phyloP scores from a whole-genome alignment of 306 rosid genomes.

The Coriaria nepalensis region DNA sequence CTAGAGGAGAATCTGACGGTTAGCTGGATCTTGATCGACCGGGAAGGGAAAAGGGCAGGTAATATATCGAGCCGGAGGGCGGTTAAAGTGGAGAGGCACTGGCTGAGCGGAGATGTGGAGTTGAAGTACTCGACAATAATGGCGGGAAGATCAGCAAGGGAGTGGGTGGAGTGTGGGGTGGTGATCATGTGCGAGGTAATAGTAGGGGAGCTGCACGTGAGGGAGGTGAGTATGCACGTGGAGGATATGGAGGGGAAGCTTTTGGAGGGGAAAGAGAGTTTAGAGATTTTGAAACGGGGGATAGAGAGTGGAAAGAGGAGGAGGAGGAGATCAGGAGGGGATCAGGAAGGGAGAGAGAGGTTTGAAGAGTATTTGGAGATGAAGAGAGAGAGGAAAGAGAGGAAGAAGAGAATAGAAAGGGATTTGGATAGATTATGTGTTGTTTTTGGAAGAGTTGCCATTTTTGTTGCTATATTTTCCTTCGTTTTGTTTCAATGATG shows the following conservation, averaged over 20 bases:
- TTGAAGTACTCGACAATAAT: slow-evolving; percentile 30
- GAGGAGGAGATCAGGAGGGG: slow-evolving; percentile 6
- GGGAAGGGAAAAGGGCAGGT: slow-evolving; percentile 32
- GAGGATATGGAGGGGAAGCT: slow-evolving; percentile 66
- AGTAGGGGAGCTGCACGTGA: slow-evolving; percentile 37
- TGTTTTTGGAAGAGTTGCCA: slow-evolving; percentile 14
- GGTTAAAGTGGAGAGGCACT: slow-evolving; percentile 38
- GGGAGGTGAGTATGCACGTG: slow-evolving; percentile 46
- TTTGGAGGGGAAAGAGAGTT: slow-evolving; percentile 47
- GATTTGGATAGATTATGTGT: slow-evolving; percentile 36
- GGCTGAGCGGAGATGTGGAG: slow-evolving; percentile 52
- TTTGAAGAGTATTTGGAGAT: slow-evolving; percentile 18
- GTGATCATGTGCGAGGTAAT: slow-evolving; percentile 52
- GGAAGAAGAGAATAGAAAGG: slow-evolving; percentile 28
- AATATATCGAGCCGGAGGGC: slow-evolving; percentile 55
- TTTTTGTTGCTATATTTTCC: slow-evolving; percentile 30
- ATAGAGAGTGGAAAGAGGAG: slow-evolving; percentile 38
- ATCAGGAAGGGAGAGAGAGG: slow-evolving; percentile 28
- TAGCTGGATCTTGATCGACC: slow-evolving; percentile 77
- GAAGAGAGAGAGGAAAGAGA: slow-evolving; percentile 36
- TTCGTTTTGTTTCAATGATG: slow-evolving; percentile 23
- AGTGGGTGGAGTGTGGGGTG: slow-evolving; percentile 33
- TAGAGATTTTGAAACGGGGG: slow-evolving; percentile 36
- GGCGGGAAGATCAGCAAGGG: slow-evolving; percentile 4
- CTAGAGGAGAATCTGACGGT: slow-evolving; percentile 34